A percentile compares a stretch with the other conserved stretches of the same genome.
These are phyloP conservation scores for Porodaedalea pini DNA, from an alignment of 1,284 basidiomycete genomes.

Conservation along the genomic window DNA sequence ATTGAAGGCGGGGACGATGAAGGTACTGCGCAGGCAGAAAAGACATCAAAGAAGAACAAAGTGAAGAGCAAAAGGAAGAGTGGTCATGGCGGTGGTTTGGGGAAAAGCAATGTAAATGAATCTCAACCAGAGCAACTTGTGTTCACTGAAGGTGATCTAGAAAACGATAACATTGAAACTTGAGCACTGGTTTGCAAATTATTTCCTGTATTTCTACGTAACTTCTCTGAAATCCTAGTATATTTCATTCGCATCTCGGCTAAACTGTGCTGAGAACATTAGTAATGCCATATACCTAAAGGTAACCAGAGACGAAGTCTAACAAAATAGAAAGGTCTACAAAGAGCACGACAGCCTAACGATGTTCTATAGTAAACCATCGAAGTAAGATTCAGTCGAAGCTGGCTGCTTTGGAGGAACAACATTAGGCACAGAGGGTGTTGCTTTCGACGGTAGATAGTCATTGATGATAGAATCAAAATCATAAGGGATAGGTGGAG, in stretches of 20 bases:
- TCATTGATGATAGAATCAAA: conserved; percentile 72
- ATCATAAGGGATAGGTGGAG: conserved; percentile 39
- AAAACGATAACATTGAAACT: conserved; percentile 15
- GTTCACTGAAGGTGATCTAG: conserved; percentile 36
- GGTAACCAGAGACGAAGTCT: too few species aligned
- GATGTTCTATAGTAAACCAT: conserved; percentile 39
- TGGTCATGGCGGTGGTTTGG: not conserved
- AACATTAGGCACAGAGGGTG: conserved; percentile 22
- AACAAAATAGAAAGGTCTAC: not conserved
- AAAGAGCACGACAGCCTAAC: not conserved
- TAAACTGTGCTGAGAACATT: too few species aligned
- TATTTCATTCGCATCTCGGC: too few species aligned
- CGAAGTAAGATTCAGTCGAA: conserved; percentile 34
- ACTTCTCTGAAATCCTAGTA: too few species aligned
- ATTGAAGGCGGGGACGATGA: conserved; percentile 54
- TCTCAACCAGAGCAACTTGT: conserved; percentile 28
- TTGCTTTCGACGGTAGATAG: conserved; percentile 46
- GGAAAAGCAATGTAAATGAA: conserved; percentile 6
- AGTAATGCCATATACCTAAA: too few species aligned
- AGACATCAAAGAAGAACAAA: conserved; percentile 26
- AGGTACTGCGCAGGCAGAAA: conserved; percentile 29
- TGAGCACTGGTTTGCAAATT: not conserved
- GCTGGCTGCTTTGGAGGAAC: conserved; percentile 26
- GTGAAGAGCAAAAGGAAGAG: conserved; percentile 18
- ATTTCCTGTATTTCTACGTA: not conserved